Evolutionary conservation across 1,284 basidiomycete genomes (phyloP).

Genomic region (Trametes polyzona): DNA sequence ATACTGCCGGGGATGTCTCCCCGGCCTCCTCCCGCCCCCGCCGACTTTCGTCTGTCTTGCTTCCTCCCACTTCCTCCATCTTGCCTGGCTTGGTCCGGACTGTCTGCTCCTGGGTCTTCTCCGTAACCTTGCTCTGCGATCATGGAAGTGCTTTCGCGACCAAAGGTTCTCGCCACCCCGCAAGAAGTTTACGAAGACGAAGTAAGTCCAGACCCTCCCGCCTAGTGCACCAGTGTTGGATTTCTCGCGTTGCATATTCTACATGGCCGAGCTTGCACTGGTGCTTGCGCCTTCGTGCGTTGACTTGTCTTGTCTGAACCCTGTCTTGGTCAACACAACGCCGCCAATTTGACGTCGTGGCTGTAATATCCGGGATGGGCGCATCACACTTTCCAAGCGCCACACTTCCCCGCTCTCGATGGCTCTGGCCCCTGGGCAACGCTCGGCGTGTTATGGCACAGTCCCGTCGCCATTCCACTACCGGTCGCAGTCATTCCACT

Average conservation of each 20-base stretch:
- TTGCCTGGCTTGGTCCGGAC: not conserved
- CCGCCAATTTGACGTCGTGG: too few species aligned
- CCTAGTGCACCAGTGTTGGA: not conserved
- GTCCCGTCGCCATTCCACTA: not conserved
- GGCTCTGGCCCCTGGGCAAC: not conserved
- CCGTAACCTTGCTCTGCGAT: not conserved
- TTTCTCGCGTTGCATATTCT: not conserved
- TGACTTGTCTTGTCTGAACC: too few species aligned
- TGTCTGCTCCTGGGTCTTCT: not conserved
- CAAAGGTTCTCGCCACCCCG: not conserved
- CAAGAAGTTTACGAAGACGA: not conserved
- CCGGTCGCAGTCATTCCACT: not conserved
- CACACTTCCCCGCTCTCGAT: too few species aligned
- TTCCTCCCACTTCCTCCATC: not conserved
- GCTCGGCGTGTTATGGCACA: not conserved
- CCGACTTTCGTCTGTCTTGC: not conserved
- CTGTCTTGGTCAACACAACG: too few species aligned
- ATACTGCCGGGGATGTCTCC: not conserved
- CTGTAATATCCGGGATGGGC: not conserved
- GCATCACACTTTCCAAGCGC: not conserved
- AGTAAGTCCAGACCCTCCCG: not conserved
- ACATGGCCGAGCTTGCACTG: too few species aligned
- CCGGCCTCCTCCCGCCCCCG: not conserved
- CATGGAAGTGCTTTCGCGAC: conserved; percentile 15
- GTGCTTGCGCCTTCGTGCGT: too few species aligned